Evolutionary conservation across 305 asterid species (phyloP), one percentile per base, ranked within the genome.

Genomic region (Fraxinus ornus): DNA sequence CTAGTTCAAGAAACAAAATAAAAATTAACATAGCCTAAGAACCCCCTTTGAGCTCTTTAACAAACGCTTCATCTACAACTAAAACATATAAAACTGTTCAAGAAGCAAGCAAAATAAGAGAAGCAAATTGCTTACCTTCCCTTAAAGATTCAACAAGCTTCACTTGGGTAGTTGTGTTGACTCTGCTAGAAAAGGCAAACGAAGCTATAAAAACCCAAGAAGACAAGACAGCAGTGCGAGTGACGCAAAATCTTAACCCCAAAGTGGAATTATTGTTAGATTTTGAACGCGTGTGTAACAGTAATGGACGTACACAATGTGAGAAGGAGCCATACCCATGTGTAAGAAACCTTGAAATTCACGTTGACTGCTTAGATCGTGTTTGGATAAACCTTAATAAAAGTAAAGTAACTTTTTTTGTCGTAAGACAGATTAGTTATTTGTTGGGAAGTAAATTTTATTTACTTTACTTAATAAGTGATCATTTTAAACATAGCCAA

Each of bases 161-260:
- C 76, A 60, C 84, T 82, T 66, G 49, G 84, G 83, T 75, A 75
- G 87, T 83, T 88, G 91, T 84, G 87, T 82, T 81, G 78, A 78
- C 84, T 82, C 76, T 26, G 76, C 81, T 76, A 73, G 13, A n/a
- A 77, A 4, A 28, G 30, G 84, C 33, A 84, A 84, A 77, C 7
- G 44, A 28, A 70, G n/a, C n/a, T 30, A 70, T 15, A 15, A 70
- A 17, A 70, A 2, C 76, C 41, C 41, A 70, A 30, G 76, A 70
- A 70, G 22, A 30, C 10, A 5, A n/a, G 41, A 70, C 32, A 15
- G 13, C 9, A 15, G 41, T 15, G 22, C n/a, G 21, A 32, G 41
- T 70, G 39, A 70, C 19, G 5, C 28, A 32, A 30, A 32, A 70
- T 70, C 41, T 70, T 70, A 70, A 70, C 75, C 41, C 10, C n/a